These are phyloP conservation scores for Coemansia aciculifera DNA, from an alignment of 192 early-diverging fungal genomes.

Conservation along the genomic window DNA sequence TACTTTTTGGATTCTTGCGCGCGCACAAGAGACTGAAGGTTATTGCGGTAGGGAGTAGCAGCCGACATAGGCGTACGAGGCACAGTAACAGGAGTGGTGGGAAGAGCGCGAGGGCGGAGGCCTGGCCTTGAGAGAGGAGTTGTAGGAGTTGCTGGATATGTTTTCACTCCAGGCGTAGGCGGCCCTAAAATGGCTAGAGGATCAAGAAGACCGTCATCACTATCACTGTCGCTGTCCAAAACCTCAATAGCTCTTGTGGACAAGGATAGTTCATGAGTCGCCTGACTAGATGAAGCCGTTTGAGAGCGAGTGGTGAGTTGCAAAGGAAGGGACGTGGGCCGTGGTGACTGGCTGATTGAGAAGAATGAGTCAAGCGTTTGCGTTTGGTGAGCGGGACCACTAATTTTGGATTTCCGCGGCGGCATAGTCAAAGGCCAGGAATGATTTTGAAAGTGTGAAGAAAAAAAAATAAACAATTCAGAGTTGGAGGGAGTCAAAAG, in stretches of 20 bases:
- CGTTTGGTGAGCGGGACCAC: neutral
- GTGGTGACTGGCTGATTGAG: neutral
- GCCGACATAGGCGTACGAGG: neutral
- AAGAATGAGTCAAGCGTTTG: neutral
- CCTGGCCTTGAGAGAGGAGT: neutral
- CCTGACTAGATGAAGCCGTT: neutral
- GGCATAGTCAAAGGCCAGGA: neutral
- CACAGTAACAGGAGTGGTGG: neutral
- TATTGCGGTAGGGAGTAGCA: slow-evolving; percentile 27
- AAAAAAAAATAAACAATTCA: neutral
- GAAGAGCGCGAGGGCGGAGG: neutral
- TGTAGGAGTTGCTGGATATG: neutral
- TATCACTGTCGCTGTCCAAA: slow-evolving; percentile 34
- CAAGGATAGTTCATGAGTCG: neutral
- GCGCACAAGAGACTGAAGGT: slow-evolving; percentile 41
- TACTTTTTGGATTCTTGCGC: slow-evolving; percentile 23
- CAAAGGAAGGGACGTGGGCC: neutral
- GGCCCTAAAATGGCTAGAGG: slow-evolving; percentile 27
- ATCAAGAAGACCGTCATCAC: slow-evolving; percentile 39
- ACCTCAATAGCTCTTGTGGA: neutral
- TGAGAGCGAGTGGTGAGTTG: neutral
- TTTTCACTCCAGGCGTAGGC: neutral
- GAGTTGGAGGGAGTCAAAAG: neutral
- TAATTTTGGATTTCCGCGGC: neutral
- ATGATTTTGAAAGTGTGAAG: neutral